Percentiles rank a stretch among this genome's conserved stretches.
Evolutionary conservation across 2,329 filamentous ascomycete species (phyloP).

Genomic region (Apiospora kogelbergensis): DNA sequence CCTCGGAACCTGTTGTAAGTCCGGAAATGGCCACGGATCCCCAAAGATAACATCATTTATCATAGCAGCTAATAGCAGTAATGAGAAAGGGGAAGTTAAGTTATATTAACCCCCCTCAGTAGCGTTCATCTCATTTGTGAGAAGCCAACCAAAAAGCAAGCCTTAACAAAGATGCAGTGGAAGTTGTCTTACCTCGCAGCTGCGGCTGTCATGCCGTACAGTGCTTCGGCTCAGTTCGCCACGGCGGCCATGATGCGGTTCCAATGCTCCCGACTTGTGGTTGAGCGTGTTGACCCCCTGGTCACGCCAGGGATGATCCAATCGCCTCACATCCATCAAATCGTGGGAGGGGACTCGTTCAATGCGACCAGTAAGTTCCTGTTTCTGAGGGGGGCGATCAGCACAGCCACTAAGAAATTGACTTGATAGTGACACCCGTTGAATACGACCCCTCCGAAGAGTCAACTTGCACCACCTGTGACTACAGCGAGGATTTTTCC

Average conservation of each 20-base stretch:
- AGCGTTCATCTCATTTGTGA: background rate
- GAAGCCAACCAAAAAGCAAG: background rate
- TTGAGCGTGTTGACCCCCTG: conserved; percentile 33
- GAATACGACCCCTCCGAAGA: conserved; percentile 25
- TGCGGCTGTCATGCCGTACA: conserved; percentile 24
- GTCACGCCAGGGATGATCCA: conserved; percentile 29
- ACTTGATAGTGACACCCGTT: conserved; percentile 14
- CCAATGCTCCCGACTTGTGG: conserved; percentile 35
- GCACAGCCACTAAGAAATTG: background rate
- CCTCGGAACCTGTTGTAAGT: background rate
- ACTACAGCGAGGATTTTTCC: conserved; percentile 32
- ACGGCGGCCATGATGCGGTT: conserved; percentile 31
- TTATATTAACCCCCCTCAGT: background rate
- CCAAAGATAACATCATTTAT: background rate
- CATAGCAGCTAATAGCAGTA: background rate
- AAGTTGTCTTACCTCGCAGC: conserved; percentile 28
- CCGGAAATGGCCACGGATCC: background rate
- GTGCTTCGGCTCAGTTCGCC: conserved; percentile 28
- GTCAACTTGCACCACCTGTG: conserved; percentile 31
- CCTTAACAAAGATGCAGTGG: conserved; percentile 25
- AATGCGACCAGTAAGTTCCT: conserved; percentile 20
- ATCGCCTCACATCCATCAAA: conserved; percentile 33
- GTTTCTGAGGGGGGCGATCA: too few relatives aligned
- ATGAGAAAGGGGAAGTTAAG: background rate
- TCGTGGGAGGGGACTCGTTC: conserved; percentile 32